Conservation (phyloP, 1,284 basidiomycete genomes). For the Cryptococcus floricola region DNA sequence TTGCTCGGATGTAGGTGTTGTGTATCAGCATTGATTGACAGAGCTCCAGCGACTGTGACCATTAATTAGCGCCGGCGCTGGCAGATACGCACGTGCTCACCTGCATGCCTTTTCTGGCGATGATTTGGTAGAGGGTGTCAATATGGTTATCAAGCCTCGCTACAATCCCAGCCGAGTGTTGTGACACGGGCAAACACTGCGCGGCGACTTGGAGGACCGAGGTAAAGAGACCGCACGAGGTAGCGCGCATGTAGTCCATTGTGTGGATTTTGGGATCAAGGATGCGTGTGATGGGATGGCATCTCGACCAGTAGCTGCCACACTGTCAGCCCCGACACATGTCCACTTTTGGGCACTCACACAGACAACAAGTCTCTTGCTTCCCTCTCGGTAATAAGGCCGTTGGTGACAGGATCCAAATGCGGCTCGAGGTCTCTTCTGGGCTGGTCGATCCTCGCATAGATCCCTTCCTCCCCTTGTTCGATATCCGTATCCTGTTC, state of each 20-base stretch:
- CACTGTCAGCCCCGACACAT: background rate
- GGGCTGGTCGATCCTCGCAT: constrained; percentile 17
- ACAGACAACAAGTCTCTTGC: constrained; percentile 7
- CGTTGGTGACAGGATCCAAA: constrained; percentile 10
- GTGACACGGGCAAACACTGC: constrained; percentile 18
- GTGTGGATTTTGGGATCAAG: constrained; percentile 19
- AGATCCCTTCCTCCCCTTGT: constrained; percentile 16
- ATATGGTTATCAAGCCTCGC: constrained; percentile 15
- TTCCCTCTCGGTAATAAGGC: constrained; percentile 10
- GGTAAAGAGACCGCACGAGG: constrained; percentile 11
- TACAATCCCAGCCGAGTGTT: constrained; percentile 13
- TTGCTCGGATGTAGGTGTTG: constrained; percentile 7
- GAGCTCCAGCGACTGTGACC: constrained; percentile 16
- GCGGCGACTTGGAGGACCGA: constrained; percentile 11
- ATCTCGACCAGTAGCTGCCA: constrained; percentile 13
- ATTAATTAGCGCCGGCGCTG: background rate
- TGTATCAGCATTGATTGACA: constrained; percentile 15
- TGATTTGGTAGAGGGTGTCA: constrained; percentile 10
- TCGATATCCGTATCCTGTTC: constrained; percentile 2
- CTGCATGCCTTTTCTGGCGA: constrained; percentile 9
- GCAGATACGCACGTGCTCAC: background rate
- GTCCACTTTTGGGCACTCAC: background rate
- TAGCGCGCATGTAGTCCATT: constrained; percentile 8
- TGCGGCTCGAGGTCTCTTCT: constrained; percentile 10
- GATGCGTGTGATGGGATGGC: constrained; percentile 9